Evolutionary conservation across 441 rosid species (phyloP).

Genomic region (Syzygium malaccense): DNA sequence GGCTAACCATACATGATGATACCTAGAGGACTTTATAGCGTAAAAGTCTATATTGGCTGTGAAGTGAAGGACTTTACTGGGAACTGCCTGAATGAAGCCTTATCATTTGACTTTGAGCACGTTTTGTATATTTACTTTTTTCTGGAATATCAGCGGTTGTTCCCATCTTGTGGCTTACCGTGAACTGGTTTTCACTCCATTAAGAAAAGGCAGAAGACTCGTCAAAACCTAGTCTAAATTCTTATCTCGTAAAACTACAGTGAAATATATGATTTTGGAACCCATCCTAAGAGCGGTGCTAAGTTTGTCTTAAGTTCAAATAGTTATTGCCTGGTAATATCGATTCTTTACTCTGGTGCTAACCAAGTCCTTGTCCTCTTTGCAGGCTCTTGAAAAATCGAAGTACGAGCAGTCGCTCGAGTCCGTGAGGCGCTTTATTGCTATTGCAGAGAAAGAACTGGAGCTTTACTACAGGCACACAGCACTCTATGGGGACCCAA

Average conservation of each 20-base stretch:
- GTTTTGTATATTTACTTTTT: neutral
- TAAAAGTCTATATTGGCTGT: neutral
- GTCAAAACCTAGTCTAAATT: neutral
- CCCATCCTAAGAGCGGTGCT: neutral
- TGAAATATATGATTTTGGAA: neutral
- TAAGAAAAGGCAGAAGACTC: neutral
- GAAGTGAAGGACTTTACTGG: neutral
- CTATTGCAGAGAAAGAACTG: conserved; percentile 67
- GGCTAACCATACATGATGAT: neutral
- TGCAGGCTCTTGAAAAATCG: conserved; percentile 75
- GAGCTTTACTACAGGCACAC: conserved; percentile 67
- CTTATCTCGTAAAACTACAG: neutral
- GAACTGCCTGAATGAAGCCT: neutral
- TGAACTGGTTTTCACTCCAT: neutral
- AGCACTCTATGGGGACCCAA: conserved; percentile 64
- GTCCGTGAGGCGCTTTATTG: conserved; percentile 67
- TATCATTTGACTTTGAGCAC: neutral
- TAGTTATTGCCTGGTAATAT: neutral
- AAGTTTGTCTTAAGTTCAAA: neutral
- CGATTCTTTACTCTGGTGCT: neutral
- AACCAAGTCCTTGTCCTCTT: neutral
- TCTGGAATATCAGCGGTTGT: neutral
- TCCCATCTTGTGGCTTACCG: neutral
- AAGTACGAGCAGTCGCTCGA: conserved; percentile 89
- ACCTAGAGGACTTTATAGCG: neutral